A percentile compares a stretch with the other conserved stretches of the same genome.
phyloP scores from a whole-genome alignment of 768 basidiomycete species.

The Mrakia blollopis region DNA sequence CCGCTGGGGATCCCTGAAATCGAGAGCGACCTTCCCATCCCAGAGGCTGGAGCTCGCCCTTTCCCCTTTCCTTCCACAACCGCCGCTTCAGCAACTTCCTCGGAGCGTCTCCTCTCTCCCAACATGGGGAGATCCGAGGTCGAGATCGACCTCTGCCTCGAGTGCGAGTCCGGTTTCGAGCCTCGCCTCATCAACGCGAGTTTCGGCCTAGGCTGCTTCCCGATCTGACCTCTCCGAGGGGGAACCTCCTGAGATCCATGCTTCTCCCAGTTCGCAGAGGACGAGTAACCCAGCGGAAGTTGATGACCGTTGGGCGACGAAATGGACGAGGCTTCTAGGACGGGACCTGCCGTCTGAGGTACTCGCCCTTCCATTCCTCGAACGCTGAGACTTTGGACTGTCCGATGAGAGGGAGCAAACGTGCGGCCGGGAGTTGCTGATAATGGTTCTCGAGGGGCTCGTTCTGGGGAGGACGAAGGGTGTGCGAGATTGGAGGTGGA shows the following conservation, averaged over 20 bases:
- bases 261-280: constrained; percentile 2
- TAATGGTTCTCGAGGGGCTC: background rate
- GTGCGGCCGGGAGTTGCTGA: background rate
- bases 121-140: constrained; percentile 4
- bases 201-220: background rate
- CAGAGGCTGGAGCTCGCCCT: background rate
- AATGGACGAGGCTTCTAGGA: background rate
- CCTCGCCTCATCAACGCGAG: background rate
- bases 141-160: constrained; percentile 17
- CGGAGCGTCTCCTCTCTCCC: background rate
- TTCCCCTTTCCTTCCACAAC: constrained; percentile 13
- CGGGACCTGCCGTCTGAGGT: constrained; percentile 14
- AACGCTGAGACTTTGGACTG: constrained; percentile 25
- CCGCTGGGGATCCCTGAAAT: constrained; percentile 6
- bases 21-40: constrained; percentile 14
- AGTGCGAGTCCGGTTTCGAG: background rate
- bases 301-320: background rate
- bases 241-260: constrained; percentile 16
- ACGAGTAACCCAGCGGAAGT: background rate
- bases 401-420: constrained; percentile 22
- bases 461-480: background rate
- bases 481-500: background rate
- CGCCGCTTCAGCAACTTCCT: background rate
- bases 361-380: constrained; percentile 12
- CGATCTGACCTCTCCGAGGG: constrained; percentile 11